phyloP scores from a whole-genome alignment of 2,329 filamentous ascomycete genomes.

The Penicillium brevicompactum region DNA sequence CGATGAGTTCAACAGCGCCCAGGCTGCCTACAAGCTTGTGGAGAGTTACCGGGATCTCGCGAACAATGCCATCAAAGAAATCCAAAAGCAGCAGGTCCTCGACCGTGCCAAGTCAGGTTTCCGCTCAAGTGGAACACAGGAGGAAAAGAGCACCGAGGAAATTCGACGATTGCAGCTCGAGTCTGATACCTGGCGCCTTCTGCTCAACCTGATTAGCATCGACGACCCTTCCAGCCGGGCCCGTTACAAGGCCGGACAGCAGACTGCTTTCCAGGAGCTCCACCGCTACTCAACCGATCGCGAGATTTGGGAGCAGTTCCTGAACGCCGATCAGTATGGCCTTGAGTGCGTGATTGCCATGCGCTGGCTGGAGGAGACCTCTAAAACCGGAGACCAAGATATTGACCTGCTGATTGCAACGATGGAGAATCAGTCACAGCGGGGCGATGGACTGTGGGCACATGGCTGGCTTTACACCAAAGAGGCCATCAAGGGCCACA shows the following conservation, averaged over 20 bases:
- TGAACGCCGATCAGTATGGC: conserved; percentile 71
- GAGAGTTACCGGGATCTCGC: conserved; percentile 64
- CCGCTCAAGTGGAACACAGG: conserved; percentile 25
- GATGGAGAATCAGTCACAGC: conserved; percentile 73
- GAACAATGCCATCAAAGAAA: conserved; percentile 52
- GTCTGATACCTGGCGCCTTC: conserved; percentile 85
- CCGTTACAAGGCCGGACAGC: conserved; percentile 43
- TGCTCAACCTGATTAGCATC: conserved; percentile 72
- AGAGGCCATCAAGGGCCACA: conserved; percentile 84
- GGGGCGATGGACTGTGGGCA: conserved; percentile 75
- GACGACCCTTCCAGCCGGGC: conserved; percentile 58
- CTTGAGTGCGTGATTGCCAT: conserved; percentile 78
- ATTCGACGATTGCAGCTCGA: conserved; percentile 73
- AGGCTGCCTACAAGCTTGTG: conserved; percentile 69
- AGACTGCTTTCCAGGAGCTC: conserved; percentile 45
- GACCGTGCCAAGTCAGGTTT: conserved; percentile 41
- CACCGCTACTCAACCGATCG: conserved; percentile 61
- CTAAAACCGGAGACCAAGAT: conserved; percentile 66
- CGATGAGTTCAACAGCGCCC: conserved; percentile 57
- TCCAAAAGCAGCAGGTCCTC: conserved; percentile 40
- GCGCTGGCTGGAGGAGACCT: conserved; percentile 81
- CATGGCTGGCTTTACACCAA: conserved; percentile 93
- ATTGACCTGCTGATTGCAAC: conserved; percentile 76
- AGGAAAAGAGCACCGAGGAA: conserved; percentile 34
- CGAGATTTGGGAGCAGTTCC: conserved; percentile 72